These are phyloP conservation scores for Trifolium repens DNA, from an alignment of 306 rosid species.

Conservation along the genomic window DNA sequence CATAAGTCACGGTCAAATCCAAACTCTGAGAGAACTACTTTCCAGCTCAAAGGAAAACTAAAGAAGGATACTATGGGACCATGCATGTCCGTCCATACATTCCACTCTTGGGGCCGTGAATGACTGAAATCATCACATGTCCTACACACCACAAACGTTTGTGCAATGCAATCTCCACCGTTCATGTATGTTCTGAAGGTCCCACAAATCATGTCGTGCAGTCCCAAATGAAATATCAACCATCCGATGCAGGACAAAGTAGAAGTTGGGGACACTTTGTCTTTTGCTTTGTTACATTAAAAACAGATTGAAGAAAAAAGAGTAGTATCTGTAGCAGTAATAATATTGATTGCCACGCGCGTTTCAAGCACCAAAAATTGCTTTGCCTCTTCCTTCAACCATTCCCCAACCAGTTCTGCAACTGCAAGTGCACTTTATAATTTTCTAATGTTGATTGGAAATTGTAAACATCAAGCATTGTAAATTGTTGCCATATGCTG, in stretches of 20 bases:
- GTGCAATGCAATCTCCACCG: slow-evolving; percentile 40
- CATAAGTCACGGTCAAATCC: slow-evolving; percentile 6
- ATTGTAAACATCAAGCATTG: background rate
- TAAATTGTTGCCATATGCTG: background rate
- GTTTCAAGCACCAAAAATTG: background rate
- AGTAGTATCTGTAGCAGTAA: background rate
- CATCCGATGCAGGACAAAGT: slow-evolving; percentile 34
- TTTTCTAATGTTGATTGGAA: too few relatives aligned
- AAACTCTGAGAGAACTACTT: slow-evolving; percentile 37
- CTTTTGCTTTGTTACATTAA: background rate
- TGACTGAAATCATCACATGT: slow-evolving; percentile 51
- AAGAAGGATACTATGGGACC: slow-evolving; percentile 13
- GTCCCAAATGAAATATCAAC: slow-evolving; percentile 10
- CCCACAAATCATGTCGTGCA: background rate
- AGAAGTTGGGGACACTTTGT: slow-evolving; percentile 1
- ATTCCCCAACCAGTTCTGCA: background rate
- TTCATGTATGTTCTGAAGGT: background rate
- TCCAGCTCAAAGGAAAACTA: slow-evolving; percentile 43
- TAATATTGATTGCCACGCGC: slow-evolving; percentile 38
- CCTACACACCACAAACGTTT: slow-evolving; percentile 33
- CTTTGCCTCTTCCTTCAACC: background rate
- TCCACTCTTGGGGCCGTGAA: slow-evolving; percentile 41
- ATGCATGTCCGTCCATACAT: slow-evolving; percentile 5
- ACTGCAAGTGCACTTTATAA: background rate
- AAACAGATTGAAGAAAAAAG: slow-evolving; percentile 2